Percentiles rank a stretch among this genome's conserved stretches.
phyloP scores from a whole-genome alignment of 345 rosid genomes.

The Trapa bicornis region DNA sequence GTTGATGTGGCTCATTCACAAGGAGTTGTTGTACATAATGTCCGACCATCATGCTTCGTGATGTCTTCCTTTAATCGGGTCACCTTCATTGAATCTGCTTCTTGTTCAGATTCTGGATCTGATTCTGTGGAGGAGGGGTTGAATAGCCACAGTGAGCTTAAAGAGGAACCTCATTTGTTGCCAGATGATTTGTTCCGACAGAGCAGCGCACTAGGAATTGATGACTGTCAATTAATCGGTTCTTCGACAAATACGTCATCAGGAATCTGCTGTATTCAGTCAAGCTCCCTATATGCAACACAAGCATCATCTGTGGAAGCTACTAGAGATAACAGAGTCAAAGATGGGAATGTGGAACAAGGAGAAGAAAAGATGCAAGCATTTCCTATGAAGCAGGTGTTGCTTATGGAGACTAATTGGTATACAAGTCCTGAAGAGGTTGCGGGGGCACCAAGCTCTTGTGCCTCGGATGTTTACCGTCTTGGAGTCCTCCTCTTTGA shows the following conservation, averaged over 20 bases:
- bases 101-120: constrained; percentile 93
- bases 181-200: constrained; percentile 27
- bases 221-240: constrained; percentile 20
- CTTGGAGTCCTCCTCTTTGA: constrained; percentile 88
- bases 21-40: constrained; percentile 85
- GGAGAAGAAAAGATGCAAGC: constrained; percentile 51
- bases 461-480: constrained; percentile 80
- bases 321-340: constrained; percentile 26
- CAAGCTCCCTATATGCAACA: constrained; percentile 29
- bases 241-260: constrained; percentile 32
- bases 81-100: constrained; percentile 90
- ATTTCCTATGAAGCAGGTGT: constrained; percentile 79
- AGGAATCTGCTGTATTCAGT: constrained; percentile 50
- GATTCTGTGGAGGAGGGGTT: constrained; percentile 68
- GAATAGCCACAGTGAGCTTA: constrained; percentile 34
- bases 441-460: constrained; percentile 44
- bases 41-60: constrained; percentile 86
- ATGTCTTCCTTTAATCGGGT: constrained; percentile 86
- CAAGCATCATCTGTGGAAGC: constrained; percentile 22
- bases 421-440: constrained; percentile 84
- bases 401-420: constrained; percentile 80
- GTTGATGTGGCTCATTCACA: constrained; percentile 79
- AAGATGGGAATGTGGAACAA: constrained; percentile 26
- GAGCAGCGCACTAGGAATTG: constrained; percentile 26
- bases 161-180: constrained; percentile 26